These are phyloP conservation scores for Vanrija sp. DNA, from an alignment of 1,284 basidiomycete genomes.

Conservation along the genomic window DNA sequence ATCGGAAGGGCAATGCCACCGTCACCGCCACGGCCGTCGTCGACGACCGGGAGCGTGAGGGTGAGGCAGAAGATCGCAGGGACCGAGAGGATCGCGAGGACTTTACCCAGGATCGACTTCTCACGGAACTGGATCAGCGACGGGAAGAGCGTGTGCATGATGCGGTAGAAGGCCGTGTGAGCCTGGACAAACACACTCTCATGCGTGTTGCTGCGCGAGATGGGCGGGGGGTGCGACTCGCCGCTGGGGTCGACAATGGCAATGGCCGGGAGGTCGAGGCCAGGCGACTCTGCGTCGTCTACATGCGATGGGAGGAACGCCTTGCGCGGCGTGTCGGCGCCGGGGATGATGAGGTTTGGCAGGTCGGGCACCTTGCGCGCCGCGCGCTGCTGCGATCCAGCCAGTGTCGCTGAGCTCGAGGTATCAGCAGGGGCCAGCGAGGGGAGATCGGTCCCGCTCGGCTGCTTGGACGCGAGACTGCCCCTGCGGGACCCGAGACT, in stretches of 20 bases:
- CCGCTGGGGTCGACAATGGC: background rate
- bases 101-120: slow-evolving; percentile 68
- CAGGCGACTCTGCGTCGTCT: too few species aligned
- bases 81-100: slow-evolving; percentile 73
- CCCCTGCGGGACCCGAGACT: too few species aligned
- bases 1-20: slow-evolving; percentile 36
- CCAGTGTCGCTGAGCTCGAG: too few species aligned
- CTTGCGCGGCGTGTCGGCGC: too few species aligned
- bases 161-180: background rate
- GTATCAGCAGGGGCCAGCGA: too few species aligned
- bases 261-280: background rate
- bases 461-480: too few species aligned
- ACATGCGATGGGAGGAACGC: too few species aligned
- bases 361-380: too few species aligned
- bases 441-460: too few species aligned
- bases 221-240: background rate
- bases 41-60: slow-evolving; percentile 83
- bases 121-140: slow-evolving; percentile 70
- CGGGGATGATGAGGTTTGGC: too few species aligned
- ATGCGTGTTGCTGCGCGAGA: background rate
- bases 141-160: slow-evolving; percentile 62
- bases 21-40: slow-evolving; percentile 46
- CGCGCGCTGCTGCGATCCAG: too few species aligned
- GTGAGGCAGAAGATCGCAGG: slow-evolving; percentile 84
- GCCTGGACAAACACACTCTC: background rate